Evolutionary conservation across 768 basidiomycete species (phyloP).

Genomic region (Suillus plorans): DNA sequence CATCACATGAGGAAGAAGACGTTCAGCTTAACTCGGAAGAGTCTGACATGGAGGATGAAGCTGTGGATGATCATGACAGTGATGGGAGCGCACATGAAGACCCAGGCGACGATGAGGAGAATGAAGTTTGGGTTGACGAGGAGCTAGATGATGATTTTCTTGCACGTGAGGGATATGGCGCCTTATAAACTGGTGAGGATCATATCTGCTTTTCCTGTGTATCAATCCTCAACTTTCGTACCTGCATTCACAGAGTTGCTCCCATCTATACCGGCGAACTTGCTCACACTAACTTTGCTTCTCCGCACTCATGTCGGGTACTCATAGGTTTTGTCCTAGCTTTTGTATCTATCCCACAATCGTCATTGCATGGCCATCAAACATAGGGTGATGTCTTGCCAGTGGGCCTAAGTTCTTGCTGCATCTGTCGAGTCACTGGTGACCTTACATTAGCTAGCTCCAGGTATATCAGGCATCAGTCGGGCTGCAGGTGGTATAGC

Average conservation of each 20-base stretch:
- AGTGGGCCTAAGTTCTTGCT: no score
- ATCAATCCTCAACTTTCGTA: conserved; percentile 67
- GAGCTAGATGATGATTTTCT: conserved; percentile 1
- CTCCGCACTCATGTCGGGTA: conserved; percentile 73
- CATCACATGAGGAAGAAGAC: conserved; percentile 2
- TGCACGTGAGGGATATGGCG: background rate
- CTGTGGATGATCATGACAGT: background rate
- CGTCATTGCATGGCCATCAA: conserved; percentile 31
- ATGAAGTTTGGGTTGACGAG: background rate
- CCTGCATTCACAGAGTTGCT: conserved; percentile 62
- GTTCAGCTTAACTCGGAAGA: background rate
- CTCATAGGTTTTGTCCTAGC: conserved; percentile 67
- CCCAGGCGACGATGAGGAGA: background rate
- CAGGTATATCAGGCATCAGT: background rate
- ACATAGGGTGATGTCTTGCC: no score
- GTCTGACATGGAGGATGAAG: background rate
- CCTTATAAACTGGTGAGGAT: background rate
- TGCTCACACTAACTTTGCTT: conserved; percentile 63
- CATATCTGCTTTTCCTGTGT: conserved; percentile 38
- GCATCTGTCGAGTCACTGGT: background rate
- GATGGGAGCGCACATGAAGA: background rate
- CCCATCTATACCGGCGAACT: conserved; percentile 59
- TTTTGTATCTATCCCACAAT: conserved; percentile 45
- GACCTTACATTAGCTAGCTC: background rate
- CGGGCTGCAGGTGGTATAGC: background rate